These are phyloP conservation scores for Candida wancherniae DNA, from an alignment of 805 yeast genomes.

Conservation along the genomic window DNA sequence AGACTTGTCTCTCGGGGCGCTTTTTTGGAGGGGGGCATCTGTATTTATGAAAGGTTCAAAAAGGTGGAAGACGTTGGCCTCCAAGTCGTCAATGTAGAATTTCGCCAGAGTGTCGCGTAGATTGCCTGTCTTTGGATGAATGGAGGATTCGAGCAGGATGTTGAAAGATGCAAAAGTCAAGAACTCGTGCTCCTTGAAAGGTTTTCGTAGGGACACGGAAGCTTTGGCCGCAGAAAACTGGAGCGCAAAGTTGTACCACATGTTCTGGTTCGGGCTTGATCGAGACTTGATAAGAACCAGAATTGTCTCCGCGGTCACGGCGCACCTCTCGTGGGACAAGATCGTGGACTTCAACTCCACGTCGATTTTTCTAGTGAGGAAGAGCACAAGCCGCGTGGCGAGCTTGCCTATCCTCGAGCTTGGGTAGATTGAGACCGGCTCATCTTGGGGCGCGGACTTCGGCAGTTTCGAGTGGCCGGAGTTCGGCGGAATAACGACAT, in stretches of 20 bases:
- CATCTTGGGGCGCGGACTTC: background rate
- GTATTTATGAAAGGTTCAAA: constrained; percentile 1
- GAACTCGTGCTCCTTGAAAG: background rate
- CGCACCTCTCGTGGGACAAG: constrained; percentile 1
- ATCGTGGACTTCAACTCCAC: constrained; percentile 7
- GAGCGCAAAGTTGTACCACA: background rate
- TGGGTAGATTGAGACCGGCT: constrained; percentile 11
- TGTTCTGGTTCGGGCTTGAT: background rate
- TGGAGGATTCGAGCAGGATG: constrained; percentile 4
- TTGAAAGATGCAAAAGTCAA: constrained; percentile 6
- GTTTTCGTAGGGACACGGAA: background rate
- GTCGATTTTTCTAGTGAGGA: constrained; percentile 3
- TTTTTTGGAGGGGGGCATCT: background rate
- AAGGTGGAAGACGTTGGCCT: constrained; percentile 5
- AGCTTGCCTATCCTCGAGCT: constrained; percentile 1
- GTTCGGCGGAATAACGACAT: constrained; percentile 1
- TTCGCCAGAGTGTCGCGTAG: constrained; percentile 8
- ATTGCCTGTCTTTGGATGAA: constrained; percentile 6
- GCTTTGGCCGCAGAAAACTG: constrained; percentile 2
- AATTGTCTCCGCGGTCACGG: constrained; percentile 3
- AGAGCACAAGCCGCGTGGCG: background rate
- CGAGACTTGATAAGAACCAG: constrained; percentile 2
- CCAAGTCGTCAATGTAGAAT: constrained; percentile 11
- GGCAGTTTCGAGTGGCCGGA: background rate
- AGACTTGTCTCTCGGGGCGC: background rate